Base-by-base conservation (phyloP, 495 filamentous ascomycete genomes). In the Xylaria curta region DNA sequence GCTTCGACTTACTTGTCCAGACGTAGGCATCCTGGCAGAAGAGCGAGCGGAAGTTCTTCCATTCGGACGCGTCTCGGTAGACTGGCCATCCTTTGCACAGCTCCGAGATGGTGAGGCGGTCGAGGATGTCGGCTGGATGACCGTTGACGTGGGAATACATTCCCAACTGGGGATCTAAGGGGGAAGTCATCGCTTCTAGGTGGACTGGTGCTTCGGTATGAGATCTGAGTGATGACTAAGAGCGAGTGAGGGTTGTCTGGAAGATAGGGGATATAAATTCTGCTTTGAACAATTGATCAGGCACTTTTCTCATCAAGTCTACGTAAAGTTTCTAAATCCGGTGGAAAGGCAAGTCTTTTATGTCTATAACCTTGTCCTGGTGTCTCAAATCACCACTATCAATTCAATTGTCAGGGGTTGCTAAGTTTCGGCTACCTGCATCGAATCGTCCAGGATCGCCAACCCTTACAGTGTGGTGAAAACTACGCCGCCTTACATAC, bases 81-180 rank as follows among this genome's bases (percentile, higher is more conserved):
- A 89, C 87, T 24, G 89, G 89, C 89, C 89, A 91, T 49, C 89
- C 89, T 75, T 90, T 89, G 76, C 88, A 89, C n/a, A 91, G 80
- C 75, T 90, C 89, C 3, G 87, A 82, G 46, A 91, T 80, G 70
- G 86, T 85, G 28, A 86, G 81, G 19, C 89, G 86, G 68, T 89
- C 82, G 8, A 89, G 79, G 5, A 83, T 73, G 13, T 89, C 81
- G 53, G 79, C 75, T 28, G 79, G 74, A 13, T 79, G 81, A 33
- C 88, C 89, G 73, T 91, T 90, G 77, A 87, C 86, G 75, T 89
- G 88, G n/a, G 82, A 85, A 75, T 82, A 85, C 64, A 76, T 73
- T 21, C 71, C 75, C 19, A 72, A 66, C 79, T 86, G 76, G 73
- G 87, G 79, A 78, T 85, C 80, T 12, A 64, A 28, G 19, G 83